Conservation (phyloP, 805 yeast genomes). For the Pichia cabralensis region DNA sequence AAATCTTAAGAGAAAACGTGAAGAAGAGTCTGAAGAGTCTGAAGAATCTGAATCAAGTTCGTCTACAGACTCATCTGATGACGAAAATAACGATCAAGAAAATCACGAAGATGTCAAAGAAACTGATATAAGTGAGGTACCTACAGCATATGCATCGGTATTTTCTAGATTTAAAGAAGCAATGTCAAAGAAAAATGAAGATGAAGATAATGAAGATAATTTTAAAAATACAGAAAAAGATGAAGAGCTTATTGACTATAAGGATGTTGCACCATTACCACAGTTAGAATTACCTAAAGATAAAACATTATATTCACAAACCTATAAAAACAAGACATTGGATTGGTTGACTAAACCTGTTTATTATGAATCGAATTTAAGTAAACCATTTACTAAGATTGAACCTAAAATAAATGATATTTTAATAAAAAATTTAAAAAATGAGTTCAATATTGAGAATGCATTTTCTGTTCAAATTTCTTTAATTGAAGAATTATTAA, state of each 20-base stretch:
- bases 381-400: slow-evolving; percentile 40
- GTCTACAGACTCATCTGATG: slow-evolving; percentile 1
- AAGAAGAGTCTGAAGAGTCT: background rate
- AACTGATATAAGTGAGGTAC: too few relatives aligned
- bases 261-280: slow-evolving; percentile 65
- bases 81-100: slow-evolving; percentile 3
- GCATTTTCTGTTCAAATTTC: slow-evolving; percentile 76
- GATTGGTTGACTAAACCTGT: slow-evolving; percentile 64
- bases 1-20: slow-evolving; percentile 7
- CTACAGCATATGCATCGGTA: slow-evolving; percentile 41
- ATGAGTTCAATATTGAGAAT: slow-evolving; percentile 31
- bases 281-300: slow-evolving; percentile 67
- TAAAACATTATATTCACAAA: slow-evolving; percentile 27
- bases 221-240: too few relatives aligned
- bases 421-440: slow-evolving; percentile 36
- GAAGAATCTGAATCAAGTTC: slow-evolving; percentile 7
- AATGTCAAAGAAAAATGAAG: slow-evolving; percentile 18
- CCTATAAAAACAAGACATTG: slow-evolving; percentile 28
- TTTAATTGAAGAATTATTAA: slow-evolving; percentile 45
- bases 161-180: slow-evolving; percentile 43
- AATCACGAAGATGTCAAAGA: slow-evolving; percentile 5
- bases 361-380: slow-evolving; percentile 39
- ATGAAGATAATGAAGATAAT: slow-evolving; percentile 11
- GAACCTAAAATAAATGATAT: slow-evolving; percentile 30
- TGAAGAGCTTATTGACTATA: slow-evolving; percentile 21